These are phyloP conservation scores for Salix purpurea DNA, from an alignment of 345 rosid species.

Conservation along the genomic window DNA sequence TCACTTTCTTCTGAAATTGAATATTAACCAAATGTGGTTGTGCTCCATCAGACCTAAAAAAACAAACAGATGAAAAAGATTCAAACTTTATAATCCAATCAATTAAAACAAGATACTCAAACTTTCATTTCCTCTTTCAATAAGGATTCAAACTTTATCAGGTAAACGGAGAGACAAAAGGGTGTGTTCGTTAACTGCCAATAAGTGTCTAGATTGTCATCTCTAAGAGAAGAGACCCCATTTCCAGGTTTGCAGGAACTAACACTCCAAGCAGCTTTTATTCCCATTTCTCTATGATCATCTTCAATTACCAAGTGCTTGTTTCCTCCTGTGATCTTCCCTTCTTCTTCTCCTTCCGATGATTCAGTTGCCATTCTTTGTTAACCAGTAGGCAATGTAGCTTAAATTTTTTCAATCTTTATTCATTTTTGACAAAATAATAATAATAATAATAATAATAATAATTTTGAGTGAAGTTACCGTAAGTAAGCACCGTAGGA, in stretches of 20 bases:
- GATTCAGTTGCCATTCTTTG: slow-evolving; percentile 75
- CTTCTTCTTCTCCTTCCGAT: slow-evolving; percentile 88
- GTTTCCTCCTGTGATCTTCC: slow-evolving; percentile 67
- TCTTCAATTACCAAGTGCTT: slow-evolving; percentile 59
- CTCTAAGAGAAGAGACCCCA: slow-evolving; percentile 78
- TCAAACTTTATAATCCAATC: background rate
- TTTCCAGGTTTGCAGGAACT: slow-evolving; percentile 97
- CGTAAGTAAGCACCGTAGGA: background rate
- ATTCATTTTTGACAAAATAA: background rate
- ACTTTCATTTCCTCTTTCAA: background rate
- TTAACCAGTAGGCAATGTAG: background rate
- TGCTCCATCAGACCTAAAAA: slow-evolving; percentile 81
- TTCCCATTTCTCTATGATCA: slow-evolving; percentile 81
- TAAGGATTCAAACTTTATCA: background rate
- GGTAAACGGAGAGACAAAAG: background rate
- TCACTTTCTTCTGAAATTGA: slow-evolving; percentile 94
- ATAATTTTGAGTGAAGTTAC: background rate
- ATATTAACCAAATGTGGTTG: slow-evolving; percentile 93
- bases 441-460: background rate
- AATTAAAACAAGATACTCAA: background rate
- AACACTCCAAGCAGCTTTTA: slow-evolving; percentile 93
- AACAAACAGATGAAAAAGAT: background rate
- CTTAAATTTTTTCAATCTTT: background rate
- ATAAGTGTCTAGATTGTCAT: slow-evolving; percentile 78
- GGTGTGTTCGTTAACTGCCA: slow-evolving; percentile 65